Evolutionary conservation across 179 eudicot species (phyloP).

Genomic region (Heliamphora pulchella): DNA sequence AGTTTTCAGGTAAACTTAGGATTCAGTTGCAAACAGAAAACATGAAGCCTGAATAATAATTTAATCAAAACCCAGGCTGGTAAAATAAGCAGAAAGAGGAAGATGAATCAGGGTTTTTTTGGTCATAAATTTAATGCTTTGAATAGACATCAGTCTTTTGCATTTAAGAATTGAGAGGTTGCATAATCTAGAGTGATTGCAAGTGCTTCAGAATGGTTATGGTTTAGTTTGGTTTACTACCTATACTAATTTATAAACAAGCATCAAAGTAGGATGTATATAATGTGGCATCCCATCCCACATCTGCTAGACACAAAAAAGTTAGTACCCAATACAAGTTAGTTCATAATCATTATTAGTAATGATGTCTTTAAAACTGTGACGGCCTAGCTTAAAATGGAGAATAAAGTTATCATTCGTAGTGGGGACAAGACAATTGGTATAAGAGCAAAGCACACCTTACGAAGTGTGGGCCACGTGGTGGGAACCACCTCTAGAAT

Average conservation of each 20-base stretch:
- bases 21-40: background rate
- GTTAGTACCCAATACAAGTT: too few species aligned
- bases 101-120: background rate
- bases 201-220: background rate
- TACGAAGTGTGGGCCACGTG: too few species aligned
- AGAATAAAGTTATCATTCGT: too few species aligned
- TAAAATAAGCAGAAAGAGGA: background rate
- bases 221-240: background rate
- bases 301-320: too few species aligned
- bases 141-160: background rate
- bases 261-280: background rate
- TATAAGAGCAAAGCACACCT: too few species aligned
- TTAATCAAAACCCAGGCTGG: background rate
- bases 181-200: background rate
- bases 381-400: too few species aligned
- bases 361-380: too few species aligned
- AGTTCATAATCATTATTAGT: too few species aligned
- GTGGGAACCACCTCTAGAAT: too few species aligned
- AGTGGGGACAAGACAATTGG: too few species aligned
- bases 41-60: background rate
- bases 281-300: too few species aligned
- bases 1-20: slow-evolving; percentile 1
- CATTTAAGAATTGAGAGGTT: background rate
- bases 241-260: background rate
- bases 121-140: background rate